Base-by-base conservation (phyloP, 176 grass and related monocot genomes). In the Ensete ventricosum region DNA sequence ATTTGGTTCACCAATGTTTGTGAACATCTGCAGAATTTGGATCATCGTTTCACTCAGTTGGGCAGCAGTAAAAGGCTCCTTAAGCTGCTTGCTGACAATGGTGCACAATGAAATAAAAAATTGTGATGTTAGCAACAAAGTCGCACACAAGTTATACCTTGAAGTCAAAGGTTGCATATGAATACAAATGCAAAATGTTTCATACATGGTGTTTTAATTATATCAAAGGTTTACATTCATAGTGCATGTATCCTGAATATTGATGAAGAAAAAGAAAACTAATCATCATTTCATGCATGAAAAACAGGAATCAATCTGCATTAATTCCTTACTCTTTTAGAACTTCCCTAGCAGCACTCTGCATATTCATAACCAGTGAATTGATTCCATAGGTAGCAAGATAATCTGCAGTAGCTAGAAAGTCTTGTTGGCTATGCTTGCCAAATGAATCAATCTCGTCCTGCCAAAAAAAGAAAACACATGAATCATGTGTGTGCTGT, bases 401-500 rank as follows among this genome's bases (percentile, higher is more conserved):
- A 75, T 91, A 91, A 80, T 99, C 96, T 82, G 91, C 88, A 52
- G 85, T 95, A 72, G 86, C 77, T 76, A 99, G 88, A 76, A 95
- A 99, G 62, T 87, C 91, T 78, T 87, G 87, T 21, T 80, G 78
- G 5, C 91, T 87, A 9, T 73, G 92, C 65, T 81, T 80, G 55
- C 78, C 88, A 17, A 89, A 84, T 26, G 84, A 75, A 60, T 83
- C 84, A 74, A 84, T 84, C 73, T 91, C 91, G 14, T 23, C 86
- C 96, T 99, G 85, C 54, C 86, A 69, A 79, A 8, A 73, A 16
- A 71, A 64, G 74, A 23, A 76, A 16, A n/a, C 21, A 43, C 25
- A 76, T 34, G 20, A 54, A 55, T 55, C 14, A 70, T 11, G 43
- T 20, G 21, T 21, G 12, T 50, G 5, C 34, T 43, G 34, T 2